These are phyloP conservation scores for Thalassiosira hispida DNA, from an alignment of 352 stramenopile species.

Conservation along the genomic window DNA sequence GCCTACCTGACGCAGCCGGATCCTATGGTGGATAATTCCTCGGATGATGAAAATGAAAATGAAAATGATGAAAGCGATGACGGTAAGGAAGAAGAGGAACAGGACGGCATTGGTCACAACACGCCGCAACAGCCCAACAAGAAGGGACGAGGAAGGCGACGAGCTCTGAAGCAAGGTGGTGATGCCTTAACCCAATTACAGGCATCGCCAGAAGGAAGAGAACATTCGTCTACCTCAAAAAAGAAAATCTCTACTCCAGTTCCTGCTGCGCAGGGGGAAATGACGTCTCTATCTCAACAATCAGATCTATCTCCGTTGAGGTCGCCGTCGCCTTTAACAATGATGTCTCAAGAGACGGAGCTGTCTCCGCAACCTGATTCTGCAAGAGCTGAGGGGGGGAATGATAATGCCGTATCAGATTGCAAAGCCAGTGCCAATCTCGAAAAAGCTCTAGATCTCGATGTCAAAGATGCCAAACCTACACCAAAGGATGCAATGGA, in stretches of 20 bases:
- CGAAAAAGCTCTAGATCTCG: too few species aligned
- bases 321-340: neutral
- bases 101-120: too few species aligned
- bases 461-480: neutral
- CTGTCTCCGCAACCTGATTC: too few species aligned
- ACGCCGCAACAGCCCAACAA: neutral
- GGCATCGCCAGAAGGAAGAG: neutral
- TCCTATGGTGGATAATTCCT: neutral
- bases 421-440: neutral
- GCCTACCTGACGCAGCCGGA: conserved; percentile 5
- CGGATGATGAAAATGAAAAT: neutral
- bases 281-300: too few species aligned
- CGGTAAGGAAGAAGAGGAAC: neutral
- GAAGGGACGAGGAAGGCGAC: neutral
- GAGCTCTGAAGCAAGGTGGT: neutral
- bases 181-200: neutral
- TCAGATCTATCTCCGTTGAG: neutral
- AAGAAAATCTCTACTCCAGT: neutral
- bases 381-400: neutral
- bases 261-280: too few species aligned
- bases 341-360: neutral
- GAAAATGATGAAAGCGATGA: neutral
- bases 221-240: neutral
- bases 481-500: neutral
- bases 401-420: neutral